Evolutionary conservation across 2,329 filamentous ascomycete species (phyloP), one percentile per base, ranked within the genome.

Genomic region (Orbilia ellipsospora): DNA sequence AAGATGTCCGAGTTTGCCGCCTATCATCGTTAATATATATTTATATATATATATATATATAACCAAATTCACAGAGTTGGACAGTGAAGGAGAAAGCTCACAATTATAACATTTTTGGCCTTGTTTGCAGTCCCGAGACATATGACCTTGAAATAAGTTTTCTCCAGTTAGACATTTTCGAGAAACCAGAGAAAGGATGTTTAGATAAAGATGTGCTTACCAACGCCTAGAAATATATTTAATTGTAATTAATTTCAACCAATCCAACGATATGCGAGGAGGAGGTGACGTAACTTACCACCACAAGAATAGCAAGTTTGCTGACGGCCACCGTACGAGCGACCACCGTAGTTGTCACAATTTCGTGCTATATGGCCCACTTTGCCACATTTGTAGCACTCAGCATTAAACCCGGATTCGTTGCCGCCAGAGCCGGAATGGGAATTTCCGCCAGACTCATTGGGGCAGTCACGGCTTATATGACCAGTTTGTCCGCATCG

Each of bases 41-140:
- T n/a, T n/a, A n/a, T n/a, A n/a, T n/a, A n/a, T n/a, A n/a, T n/a
- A n/a, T n/a, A n/a, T n/a, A n/a, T n/a, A 16, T 6, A 18, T 73
- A 48, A 59, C 45, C 16, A 18, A 44, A 23, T 26, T 28, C 20
- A 61, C 16, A 18, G 12, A 8, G 10, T n/a, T 13, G 23, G 7
- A 12, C 2, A 42, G 2, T 20, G 13, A 36, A 20, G 5, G 4
- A 31, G 40, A 6, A 45, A 42, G 54, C 44, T 18, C 82, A 89
- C 95, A 98, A 89, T 97, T 97, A 90, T 98, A 99, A 90, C 95
- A 99, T 88, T 98, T 98, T 87, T 96, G 94, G 81, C 95, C 95
- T 84, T 98, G 96, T 81, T 94, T 96, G 85, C 95, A 99, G 85
- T 98, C 95, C 87, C 94, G 91, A 82, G 92, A 94, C 91, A 97